These are phyloP conservation scores for Gastrolobium villosum DNA, from an alignment of 306 rosid species.

Conservation along the genomic window DNA sequence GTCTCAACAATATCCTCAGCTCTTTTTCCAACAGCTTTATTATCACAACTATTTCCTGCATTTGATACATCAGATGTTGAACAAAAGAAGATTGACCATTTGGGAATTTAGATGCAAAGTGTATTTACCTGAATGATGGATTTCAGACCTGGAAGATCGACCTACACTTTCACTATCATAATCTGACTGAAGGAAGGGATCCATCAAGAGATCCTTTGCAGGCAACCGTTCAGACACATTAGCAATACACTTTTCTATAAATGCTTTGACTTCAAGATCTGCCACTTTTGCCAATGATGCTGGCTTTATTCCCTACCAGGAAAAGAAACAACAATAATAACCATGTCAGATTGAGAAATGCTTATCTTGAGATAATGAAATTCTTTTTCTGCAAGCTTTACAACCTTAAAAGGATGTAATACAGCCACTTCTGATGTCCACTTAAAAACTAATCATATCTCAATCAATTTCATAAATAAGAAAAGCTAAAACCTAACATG, in stretches of 20 bases:
- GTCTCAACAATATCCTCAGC: conserved; percentile 56
- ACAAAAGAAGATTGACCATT: conserved; percentile 35
- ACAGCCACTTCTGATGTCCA: conserved; percentile 26
- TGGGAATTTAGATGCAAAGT: conserved; percentile 25
- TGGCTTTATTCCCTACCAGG: conserved; percentile 90
- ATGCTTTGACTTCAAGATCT: conserved; percentile 72
- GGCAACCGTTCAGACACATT: conserved; percentile 80
- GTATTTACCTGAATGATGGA: conserved; percentile 56
- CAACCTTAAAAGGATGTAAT: not conserved
- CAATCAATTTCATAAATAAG: conserved; percentile 32
- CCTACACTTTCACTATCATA: conserved; percentile 62
- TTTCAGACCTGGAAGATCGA: conserved; percentile 54
- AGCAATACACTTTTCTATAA: conserved; percentile 89
- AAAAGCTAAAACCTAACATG: conserved; percentile 8
- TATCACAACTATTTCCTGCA: conserved; percentile 58
- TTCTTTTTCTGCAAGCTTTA: not conserved
- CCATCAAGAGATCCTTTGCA: conserved; percentile 85
- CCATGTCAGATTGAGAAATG: not conserved
- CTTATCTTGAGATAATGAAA: not conserved
- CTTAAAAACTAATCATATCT: conserved; percentile 28
- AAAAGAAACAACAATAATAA: conserved; percentile 44
- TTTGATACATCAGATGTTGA: conserved; percentile 49
- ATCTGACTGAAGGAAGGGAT: conserved; percentile 83
- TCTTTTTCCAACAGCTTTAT: conserved; percentile 47
- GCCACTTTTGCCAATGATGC: conserved; percentile 87